A percentile compares a stretch with the other conserved stretches of the same genome.
phyloP scores from a whole-genome alignment of 768 basidiomycete genomes.

The Suillus decipiens region DNA sequence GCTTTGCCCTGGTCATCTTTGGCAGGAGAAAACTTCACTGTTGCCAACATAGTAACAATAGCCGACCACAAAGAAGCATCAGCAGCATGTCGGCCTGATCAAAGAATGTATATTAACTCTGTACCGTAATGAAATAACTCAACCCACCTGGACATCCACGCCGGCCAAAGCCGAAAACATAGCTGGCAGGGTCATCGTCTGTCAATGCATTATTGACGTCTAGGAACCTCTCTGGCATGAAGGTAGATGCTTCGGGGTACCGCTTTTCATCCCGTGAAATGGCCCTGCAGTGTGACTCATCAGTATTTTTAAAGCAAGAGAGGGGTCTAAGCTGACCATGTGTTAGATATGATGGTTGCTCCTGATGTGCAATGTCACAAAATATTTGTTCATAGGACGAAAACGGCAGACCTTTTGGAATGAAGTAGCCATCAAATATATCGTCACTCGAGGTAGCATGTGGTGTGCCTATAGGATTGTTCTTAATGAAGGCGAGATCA shows the following conservation, averaged over 20 bases:
- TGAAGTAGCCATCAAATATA: slow-evolving; percentile 35
- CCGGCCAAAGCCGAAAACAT: slow-evolving; percentile 16
- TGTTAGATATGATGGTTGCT: background rate
- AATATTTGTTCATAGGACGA: background rate
- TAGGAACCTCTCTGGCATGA: slow-evolving; percentile 20
- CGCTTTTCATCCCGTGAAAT: slow-evolving; percentile 10
- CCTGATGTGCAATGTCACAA: background rate
- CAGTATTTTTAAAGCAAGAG: background rate
- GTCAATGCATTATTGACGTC: background rate
- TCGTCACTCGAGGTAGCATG: slow-evolving; percentile 31
- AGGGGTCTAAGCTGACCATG: slow-evolving; percentile 2
- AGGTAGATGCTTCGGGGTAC: slow-evolving; percentile 13
- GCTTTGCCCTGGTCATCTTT: slow-evolving; percentile 6
- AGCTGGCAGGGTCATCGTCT: slow-evolving; percentile 12
- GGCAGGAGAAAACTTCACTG: slow-evolving; percentile 2
- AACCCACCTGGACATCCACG: slow-evolving; percentile 13
- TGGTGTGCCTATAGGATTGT: background rate
- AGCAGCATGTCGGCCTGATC: slow-evolving; percentile 10
- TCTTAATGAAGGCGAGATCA: background rate
- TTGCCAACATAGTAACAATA: slow-evolving; percentile 12
- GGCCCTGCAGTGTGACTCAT: background rate
- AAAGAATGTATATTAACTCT: background rate
- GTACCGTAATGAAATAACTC: background rate
- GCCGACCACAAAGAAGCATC: slow-evolving; percentile 13
- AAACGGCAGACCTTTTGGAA: slow-evolving; percentile 24